Conservation (phyloP, 2,329 filamentous ascomycete species). For the Aspergillus tanneri region DNA sequence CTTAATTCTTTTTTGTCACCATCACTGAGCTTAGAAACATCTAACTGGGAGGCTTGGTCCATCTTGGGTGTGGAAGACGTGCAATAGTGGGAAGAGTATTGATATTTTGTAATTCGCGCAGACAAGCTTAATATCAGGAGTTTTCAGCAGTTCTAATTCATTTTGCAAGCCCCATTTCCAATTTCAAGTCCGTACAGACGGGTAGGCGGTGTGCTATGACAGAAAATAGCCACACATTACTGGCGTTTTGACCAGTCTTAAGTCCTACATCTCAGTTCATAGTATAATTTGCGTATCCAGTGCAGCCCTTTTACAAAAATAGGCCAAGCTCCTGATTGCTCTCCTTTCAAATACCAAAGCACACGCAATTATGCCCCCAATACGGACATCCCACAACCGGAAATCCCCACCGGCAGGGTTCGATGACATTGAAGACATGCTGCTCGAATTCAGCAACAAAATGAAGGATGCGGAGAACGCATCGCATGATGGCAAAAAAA, state of each 20-base stretch:
- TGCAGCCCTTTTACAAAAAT: too few species aligned
- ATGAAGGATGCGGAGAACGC: constrained; percentile 85
- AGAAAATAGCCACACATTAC: constrained; percentile 5
- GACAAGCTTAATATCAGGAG: too few species aligned
- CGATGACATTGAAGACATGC: constrained; percentile 67
- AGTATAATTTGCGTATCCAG: too few species aligned
- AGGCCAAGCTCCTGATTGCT: constrained; percentile 6
- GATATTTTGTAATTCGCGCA: too few species aligned
- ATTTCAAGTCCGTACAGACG: too few species aligned
- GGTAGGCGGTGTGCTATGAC: constrained; percentile 10
- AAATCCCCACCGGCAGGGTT: constrained; percentile 67
- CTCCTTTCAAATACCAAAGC: not conserved
- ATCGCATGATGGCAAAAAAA: constrained; percentile 73
- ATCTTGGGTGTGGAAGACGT: constrained; percentile 25
- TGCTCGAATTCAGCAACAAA: constrained; percentile 66
- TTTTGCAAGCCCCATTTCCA: too few species aligned
- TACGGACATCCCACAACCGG: constrained; percentile 59
- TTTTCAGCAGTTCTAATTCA: too few species aligned
- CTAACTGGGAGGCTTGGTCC: constrained; percentile 50
- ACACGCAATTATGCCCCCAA: constrained; percentile 55
- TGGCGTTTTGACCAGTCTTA: too few species aligned
- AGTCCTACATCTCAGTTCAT: too few species aligned
- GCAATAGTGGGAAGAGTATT: not conserved
- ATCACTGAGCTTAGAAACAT: constrained; percentile 73
- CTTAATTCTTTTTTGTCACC: constrained; percentile 85